Evolutionary conservation across 805 yeast species (phyloP), one percentile per base, ranked within the genome.

Genomic region (Starmera quercuum): DNA sequence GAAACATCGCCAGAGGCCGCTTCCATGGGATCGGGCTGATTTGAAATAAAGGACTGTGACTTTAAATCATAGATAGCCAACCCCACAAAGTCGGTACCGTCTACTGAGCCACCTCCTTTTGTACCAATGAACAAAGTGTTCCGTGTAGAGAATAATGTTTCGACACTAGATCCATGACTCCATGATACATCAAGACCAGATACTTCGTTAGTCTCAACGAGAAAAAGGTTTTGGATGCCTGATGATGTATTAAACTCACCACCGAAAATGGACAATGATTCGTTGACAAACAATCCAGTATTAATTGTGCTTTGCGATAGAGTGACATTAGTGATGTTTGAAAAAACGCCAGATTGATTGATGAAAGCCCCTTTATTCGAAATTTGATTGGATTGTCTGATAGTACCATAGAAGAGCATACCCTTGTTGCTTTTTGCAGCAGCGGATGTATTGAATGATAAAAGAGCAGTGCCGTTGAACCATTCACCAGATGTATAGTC

Each of bases 1-100:
- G 53, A 47, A n/a, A 61, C 58, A 5, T 42, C 40, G 4, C 60
- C 57, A 9, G 63, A 33, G 4, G 20, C 7, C 3, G 41, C 37
- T 1, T 40, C 20, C 5, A 49, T 16, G 0, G 30, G 11, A 5
- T 29, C 31, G 4, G 49, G 41, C 9, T 44, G 53, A n/a, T 20
- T 8, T 1, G 44, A 29, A 7, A 30, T 28, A n/a, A 42, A 39
- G 2, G 48, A 21, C 12, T 56, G 47, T 15, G 62, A 54, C 10
- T 50, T 45, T 46, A 78, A 46, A 45, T 77, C 68, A 53, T 75
- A 83, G 14, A 73, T 58, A 7, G 74, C 47, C 8, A 84, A 44
- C 11, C 83, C 81, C 1, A 48, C 35, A 42, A 66, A 36, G 47
- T 47, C 30, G 10, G 37, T 39, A 17, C 19, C 40, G n/a, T 41